These are phyloP conservation scores for Misopates orontium DNA, from an alignment of 257 asterid species.

Conservation along the genomic window DNA sequence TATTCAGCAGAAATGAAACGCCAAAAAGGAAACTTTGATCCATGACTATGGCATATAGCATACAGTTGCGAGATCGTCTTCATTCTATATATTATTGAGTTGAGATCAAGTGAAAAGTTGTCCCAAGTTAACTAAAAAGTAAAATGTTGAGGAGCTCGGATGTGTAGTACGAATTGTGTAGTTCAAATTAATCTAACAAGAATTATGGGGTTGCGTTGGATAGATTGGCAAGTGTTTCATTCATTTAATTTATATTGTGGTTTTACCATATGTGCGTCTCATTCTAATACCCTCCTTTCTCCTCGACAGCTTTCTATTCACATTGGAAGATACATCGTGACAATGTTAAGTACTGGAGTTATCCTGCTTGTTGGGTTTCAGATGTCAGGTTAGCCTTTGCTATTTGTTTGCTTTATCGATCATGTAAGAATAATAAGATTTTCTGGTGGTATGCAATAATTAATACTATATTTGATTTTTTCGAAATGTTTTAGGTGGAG, in stretches of 20 bases:
- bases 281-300: not conserved
- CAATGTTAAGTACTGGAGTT: conserved; percentile 91
- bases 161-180: no score
- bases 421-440: not conserved
- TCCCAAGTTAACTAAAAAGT: no score
- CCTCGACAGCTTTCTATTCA: conserved; percentile 66
- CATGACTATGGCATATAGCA: no score
- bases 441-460: conserved; percentile 18
- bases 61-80: no score
- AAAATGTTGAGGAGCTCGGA: no score
- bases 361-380: conserved; percentile 82
- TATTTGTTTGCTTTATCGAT: not conserved
- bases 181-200: no score
- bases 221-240: no score
- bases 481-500: conserved; percentile 60
- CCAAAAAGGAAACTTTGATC: no score
- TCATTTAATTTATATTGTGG: no score
- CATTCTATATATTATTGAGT: not conserved
- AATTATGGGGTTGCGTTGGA: not conserved
- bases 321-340: conserved; percentile 80
- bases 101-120: no score
- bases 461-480: conserved; percentile 16
- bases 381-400: conserved; percentile 71
- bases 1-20: no score
- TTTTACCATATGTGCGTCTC: not conserved